Base-by-base conservation (phyloP, 768 basidiomycete genomes). In the Kwoniella europaea region DNA sequence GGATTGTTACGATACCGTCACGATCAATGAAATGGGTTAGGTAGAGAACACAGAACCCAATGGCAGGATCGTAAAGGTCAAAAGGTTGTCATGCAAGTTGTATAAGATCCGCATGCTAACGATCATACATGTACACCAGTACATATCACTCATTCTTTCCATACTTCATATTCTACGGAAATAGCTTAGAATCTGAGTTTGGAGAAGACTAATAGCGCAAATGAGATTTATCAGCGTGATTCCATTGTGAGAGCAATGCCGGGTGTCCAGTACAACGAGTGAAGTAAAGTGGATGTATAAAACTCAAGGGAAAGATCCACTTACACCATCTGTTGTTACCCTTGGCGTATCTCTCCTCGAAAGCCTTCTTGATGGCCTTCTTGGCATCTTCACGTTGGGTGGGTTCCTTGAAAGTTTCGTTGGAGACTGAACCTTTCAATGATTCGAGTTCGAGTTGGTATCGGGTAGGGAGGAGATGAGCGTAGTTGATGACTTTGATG, bases 401-500 rank as follows among this genome's bases (percentile, higher is more conserved):
- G 65, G 92, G 92, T 88, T 99, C 95, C 87, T 96, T 95, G 91
- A 98, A 98, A 71, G 94, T 96, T 67, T 98, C 96, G 59, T 87
- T 82, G 27, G 88, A 86, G 65, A 97, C 90, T 60, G 88, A 85
- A 65, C 92, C 92, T 88, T 98, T 99, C 82, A 99, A 86, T 63
- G 89, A 88, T 85, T 99, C 97, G 82, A 98, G 88, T 84, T 99
- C 97, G 80, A 99, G 89, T 73, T 93, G 91, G 86, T 98, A 99
- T 85, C 97, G 96, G 72, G 97, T 98, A 55, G 97, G 97, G 91
- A 98, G 96, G 74, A 99, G 88, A 86, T 99, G 97, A 69, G 94
- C 93, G 88, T 98, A 98, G 90, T 99, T 99, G 85, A 98, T 85
- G 69, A 90, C 95, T 90, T 99, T 98, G 89, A 99, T 94, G 86